Conservation (phyloP, 208 protist species). For the Zelonia costaricensis region DNA sequence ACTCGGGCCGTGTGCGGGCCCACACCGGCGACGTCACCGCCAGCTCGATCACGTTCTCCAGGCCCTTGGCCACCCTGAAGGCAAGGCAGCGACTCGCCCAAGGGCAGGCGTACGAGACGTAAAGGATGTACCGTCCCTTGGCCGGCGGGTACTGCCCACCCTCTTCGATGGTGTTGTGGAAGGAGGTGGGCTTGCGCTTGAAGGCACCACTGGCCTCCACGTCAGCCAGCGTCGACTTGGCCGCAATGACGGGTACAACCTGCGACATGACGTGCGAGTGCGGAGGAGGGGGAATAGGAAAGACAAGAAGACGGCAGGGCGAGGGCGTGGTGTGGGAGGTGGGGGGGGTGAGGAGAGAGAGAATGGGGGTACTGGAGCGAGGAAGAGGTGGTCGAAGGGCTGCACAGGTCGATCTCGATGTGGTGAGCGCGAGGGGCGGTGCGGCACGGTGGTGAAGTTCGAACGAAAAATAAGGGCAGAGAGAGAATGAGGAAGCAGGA, state of each 20-base stretch:
- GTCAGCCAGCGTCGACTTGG: constrained; percentile 33
- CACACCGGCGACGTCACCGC: constrained; percentile 55
- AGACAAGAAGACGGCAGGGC: too few relatives aligned
- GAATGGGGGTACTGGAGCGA: too few relatives aligned
- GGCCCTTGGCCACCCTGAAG: constrained; percentile 51
- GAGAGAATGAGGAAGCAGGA: too few relatives aligned
- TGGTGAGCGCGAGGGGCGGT: too few relatives aligned
- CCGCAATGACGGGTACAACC: neutral
- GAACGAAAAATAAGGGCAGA: too few relatives aligned
- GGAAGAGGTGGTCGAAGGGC: too few relatives aligned
- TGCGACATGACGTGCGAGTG: neutral
- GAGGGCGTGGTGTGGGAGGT: too few relatives aligned
- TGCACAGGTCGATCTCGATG: too few relatives aligned
- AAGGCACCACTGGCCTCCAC: constrained; percentile 55
- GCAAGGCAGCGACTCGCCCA: constrained; percentile 74
- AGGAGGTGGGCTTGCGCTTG: constrained; percentile 54
- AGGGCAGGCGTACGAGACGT: constrained; percentile 88
- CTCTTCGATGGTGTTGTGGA: constrained; percentile 48
- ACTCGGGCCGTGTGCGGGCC: constrained; percentile 39
- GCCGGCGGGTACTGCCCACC: constrained; percentile 44
- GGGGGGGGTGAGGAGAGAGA: too few relatives aligned
- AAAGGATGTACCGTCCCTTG: constrained; percentile 83
- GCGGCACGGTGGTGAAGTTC: too few relatives aligned
- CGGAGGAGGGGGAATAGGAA: too few relatives aligned
- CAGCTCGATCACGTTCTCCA: constrained; percentile 60